Evolutionary conservation across 2,329 filamentous ascomycete species (phyloP).

Genomic region (Aspergillus fructus): DNA sequence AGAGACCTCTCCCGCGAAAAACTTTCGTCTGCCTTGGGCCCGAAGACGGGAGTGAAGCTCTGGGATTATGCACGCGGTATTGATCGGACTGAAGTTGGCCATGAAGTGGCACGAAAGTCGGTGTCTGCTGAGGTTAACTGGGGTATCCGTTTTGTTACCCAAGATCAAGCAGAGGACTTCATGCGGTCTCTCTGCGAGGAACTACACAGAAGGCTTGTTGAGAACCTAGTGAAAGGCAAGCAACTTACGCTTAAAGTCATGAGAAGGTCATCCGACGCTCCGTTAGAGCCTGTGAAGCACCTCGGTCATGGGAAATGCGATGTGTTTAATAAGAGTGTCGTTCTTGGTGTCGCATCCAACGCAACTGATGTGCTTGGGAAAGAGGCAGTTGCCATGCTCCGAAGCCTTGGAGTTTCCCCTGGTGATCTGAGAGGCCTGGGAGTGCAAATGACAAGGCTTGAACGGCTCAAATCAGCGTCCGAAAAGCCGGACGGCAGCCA

Average conservation of each 20-base stretch:
- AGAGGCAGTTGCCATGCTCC: conserved; percentile 81
- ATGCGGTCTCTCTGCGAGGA: conserved; percentile 81
- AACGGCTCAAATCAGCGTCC: conserved; percentile 65
- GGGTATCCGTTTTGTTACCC: conserved; percentile 92
- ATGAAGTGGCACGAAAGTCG: conserved; percentile 82
- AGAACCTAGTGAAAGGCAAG: conserved; percentile 81
- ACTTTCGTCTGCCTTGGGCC: conserved; percentile 71
- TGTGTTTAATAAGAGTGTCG: conserved; percentile 81
- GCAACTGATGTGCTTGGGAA: conserved; percentile 68
- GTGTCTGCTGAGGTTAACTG: conserved; percentile 97
- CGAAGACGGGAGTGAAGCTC: conserved; percentile 88
- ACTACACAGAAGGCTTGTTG: conserved; percentile 73
- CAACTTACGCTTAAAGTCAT: conserved; percentile 95
- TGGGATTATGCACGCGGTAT: conserved; percentile 90
- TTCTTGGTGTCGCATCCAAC: conserved; percentile 83
- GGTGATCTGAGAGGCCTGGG: conserved; percentile 92
- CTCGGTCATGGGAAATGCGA: conserved; percentile 95
- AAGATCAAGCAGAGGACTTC: conserved; percentile 92
- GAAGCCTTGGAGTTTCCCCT: conserved; percentile 78
- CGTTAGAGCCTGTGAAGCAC: conserved; percentile 87
- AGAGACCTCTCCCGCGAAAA: conserved; percentile 74
- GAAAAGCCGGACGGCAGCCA: conserved; percentile 72
- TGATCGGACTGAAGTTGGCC: conserved; percentile 80
- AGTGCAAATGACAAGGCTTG: conserved; percentile 89
- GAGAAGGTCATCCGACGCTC: conserved; percentile 80